Evolutionary conservation across 2,329 filamentous ascomycete species (phyloP).

Genomic region (Aspergillus glaucus): DNA sequence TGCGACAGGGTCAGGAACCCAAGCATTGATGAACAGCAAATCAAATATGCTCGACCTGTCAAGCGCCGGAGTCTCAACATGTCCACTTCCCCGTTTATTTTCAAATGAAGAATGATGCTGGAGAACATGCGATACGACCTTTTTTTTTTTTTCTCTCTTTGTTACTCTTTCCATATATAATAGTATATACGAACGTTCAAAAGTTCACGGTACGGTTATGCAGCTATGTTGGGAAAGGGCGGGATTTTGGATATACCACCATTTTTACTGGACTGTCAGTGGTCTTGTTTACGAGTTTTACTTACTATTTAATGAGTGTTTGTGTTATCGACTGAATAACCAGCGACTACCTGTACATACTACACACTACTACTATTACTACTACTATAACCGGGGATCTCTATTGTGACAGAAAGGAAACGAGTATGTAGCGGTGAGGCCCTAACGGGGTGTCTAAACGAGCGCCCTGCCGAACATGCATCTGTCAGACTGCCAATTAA

Average conservation of each 20-base stretch:
- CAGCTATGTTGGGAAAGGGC: background rate
- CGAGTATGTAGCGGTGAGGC: background rate
- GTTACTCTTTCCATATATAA: background rate
- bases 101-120: conserved; percentile 4
- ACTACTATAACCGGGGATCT: no score
- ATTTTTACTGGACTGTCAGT: background rate
- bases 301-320: background rate
- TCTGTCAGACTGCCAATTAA: background rate
- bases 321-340: background rate
- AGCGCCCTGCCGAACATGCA: background rate
- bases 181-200: no score
- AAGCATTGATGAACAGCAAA: conserved; percentile 15
- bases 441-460: background rate
- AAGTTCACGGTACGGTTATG: no score
- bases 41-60: conserved; percentile 12
- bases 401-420: no score
- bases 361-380: no score
- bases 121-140: background rate
- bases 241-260: background rate
- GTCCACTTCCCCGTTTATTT: conserved; percentile 9
- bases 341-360: no score
- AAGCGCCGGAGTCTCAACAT: conserved; percentile 10
- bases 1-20: conserved; percentile 18
- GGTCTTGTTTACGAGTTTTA: background rate
- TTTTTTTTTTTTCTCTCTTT: background rate